Percentiles rank a stretch among this genome's conserved stretches.
Conservation (phyloP, 2,329 filamentous ascomycete genomes). For the Claviceps maximensis region DNA sequence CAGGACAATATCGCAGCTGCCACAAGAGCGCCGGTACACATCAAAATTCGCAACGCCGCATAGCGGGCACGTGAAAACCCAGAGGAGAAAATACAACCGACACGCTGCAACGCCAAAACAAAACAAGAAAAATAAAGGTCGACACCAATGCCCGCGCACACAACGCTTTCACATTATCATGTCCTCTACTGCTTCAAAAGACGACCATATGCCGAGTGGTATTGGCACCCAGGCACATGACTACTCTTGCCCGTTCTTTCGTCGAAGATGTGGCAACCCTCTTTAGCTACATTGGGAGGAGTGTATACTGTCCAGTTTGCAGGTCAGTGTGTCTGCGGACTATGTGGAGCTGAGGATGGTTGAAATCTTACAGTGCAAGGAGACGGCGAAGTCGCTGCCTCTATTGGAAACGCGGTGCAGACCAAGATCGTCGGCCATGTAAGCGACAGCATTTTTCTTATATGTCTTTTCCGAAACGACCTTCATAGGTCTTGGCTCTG, state of each 20-base stretch:
- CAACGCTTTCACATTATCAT: background rate
- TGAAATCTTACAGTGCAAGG: slow-evolving; percentile 53
- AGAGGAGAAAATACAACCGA: background rate
- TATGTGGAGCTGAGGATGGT: slow-evolving; percentile 1
- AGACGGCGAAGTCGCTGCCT: slow-evolving; percentile 65
- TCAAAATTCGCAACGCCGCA: background rate
- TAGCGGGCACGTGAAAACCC: background rate
- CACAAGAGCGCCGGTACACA: background rate
- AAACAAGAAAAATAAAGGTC: background rate
- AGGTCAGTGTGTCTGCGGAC: slow-evolving; percentile 18
- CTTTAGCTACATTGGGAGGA: slow-evolving; percentile 74
- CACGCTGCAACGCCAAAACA: slow-evolving; percentile 5
- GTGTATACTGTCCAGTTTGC: slow-evolving; percentile 50
- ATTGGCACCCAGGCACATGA: slow-evolving; percentile 57
- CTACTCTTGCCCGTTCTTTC: slow-evolving; percentile 59
- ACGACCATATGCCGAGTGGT: slow-evolving; percentile 53
- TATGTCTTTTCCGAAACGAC: slow-evolving; percentile 57
- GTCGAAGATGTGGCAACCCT: slow-evolving; percentile 73
- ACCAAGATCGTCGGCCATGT: slow-evolving; percentile 84
- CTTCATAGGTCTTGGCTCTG: slow-evolving; percentile 41
- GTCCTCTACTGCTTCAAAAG: slow-evolving; percentile 25
- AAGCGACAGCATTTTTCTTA: slow-evolving; percentile 61
- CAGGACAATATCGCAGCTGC: background rate
- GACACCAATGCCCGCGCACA: background rate
- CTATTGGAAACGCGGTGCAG: slow-evolving; percentile 73